phyloP scores from a whole-genome alignment of 306 rosid species.

The Cicer bijugum region DNA sequence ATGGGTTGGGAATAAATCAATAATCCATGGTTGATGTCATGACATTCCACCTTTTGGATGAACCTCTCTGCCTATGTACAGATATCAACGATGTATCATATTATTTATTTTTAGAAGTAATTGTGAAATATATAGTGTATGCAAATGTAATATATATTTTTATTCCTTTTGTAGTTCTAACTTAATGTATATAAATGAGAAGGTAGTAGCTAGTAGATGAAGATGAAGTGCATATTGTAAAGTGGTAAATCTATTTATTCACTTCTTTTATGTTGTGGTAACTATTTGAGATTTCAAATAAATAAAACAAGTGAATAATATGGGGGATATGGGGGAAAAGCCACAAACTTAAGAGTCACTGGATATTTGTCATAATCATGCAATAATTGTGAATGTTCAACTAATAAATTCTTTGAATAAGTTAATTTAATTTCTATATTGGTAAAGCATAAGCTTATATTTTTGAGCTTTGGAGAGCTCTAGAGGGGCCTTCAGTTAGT shows the following conservation, averaged over 20 bases:
- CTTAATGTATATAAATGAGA: constrained; percentile 48
- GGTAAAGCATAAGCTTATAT: too few relatives aligned
- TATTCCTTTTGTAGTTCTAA: constrained; percentile 42
- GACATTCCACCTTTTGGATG: constrained; percentile 24
- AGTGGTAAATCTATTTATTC: constrained; percentile 40
- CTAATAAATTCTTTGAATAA: too few relatives aligned
- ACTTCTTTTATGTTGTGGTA: neutral
- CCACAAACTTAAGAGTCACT: too few relatives aligned
- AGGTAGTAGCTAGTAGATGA: constrained; percentile 42
- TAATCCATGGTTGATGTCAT: constrained; percentile 37
- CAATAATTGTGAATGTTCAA: too few relatives aligned
- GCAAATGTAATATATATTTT: constrained; percentile 30
- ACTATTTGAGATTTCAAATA: neutral
- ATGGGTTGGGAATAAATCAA: constrained; percentile 94
- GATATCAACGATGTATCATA: constrained; percentile 33
- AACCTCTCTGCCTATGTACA: constrained; percentile 48
- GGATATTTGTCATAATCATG: too few relatives aligned
- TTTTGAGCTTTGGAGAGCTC: too few relatives aligned
- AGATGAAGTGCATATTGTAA: constrained; percentile 46
- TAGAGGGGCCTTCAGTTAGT: too few relatives aligned
- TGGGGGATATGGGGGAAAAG: too few relatives aligned
- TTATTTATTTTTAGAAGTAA: constrained; percentile 40
- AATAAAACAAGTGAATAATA: too few relatives aligned
- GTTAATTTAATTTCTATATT: too few relatives aligned
- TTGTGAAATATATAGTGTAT: constrained; percentile 36